Conservation (phyloP, 2,329 filamentous ascomycete genomes). For the Colletotrichum limetticola region DNA sequence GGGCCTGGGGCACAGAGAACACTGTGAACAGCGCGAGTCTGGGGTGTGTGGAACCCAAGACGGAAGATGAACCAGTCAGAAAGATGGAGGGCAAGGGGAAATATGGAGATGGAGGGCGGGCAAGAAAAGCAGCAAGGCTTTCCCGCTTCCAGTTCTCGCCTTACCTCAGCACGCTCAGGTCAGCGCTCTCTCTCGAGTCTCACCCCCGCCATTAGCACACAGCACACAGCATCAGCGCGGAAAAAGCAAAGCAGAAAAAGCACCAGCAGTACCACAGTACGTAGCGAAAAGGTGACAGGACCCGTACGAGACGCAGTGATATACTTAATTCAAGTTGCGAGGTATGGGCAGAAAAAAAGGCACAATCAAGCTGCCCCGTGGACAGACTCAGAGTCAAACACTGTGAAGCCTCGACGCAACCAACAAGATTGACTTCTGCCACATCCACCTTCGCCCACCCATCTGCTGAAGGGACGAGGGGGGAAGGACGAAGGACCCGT, state of each 20-base stretch:
- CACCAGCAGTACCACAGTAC: constrained; percentile 29
- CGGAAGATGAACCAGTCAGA: constrained; percentile 36
- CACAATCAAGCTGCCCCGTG: neutral
- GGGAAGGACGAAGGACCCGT: constrained; percentile 31
- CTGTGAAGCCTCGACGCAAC: neutral
- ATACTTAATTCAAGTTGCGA: neutral
- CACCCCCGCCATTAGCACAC: neutral
- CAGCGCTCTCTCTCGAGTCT: neutral
- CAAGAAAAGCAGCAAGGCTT: constrained; percentile 35
- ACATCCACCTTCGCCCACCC: neutral
- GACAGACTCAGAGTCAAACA: neutral
- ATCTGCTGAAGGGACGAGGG: constrained; percentile 13
- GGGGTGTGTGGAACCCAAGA: constrained; percentile 12
- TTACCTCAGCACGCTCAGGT: neutral
- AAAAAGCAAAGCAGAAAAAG: neutral
- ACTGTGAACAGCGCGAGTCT: neutral
- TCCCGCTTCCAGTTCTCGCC: too few relatives aligned
- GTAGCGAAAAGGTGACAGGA: neutral
- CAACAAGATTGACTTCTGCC: neutral
- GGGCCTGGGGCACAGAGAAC: constrained; percentile 3
- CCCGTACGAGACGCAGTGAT: neutral
- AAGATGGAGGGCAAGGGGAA: constrained; percentile 19
- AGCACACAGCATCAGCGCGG: neutral
- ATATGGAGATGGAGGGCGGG: constrained; percentile 43
- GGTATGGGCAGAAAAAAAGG: neutral